These are phyloP conservation scores for Medicago lupulina DNA, from an alignment of 306 rosid genomes.

Conservation along the genomic window DNA sequence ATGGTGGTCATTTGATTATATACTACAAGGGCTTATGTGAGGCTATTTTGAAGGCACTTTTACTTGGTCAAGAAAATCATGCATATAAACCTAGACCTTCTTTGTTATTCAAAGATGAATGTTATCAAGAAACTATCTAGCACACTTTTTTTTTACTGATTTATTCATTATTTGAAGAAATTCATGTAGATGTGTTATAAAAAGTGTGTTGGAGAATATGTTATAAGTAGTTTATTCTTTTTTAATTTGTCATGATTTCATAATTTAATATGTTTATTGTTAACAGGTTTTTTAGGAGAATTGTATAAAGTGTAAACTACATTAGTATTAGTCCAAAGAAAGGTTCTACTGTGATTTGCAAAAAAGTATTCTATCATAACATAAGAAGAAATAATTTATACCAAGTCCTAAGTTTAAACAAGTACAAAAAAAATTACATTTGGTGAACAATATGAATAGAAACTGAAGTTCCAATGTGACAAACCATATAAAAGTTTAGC, in stretches of 20 bases:
- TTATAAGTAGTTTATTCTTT: not conserved
- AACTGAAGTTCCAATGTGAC: no score
- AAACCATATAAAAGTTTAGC: no score
- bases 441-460: no score
- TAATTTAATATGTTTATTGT: slow-evolving; percentile 16
- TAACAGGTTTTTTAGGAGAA: slow-evolving; percentile 15
- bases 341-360: no score
- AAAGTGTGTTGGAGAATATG: slow-evolving; percentile 12
- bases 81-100: slow-evolving; percentile 53
- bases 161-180: not conserved
- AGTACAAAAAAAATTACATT: no score
- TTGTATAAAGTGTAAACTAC: slow-evolving; percentile 32
- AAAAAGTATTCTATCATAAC: no score
- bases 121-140: not conserved
- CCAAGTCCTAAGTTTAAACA: no score
- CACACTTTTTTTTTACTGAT: not conserved
- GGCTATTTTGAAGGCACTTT: slow-evolving; percentile 76
- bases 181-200: not conserved
- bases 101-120: slow-evolving; percentile 36
- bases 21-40: slow-evolving; percentile 83
- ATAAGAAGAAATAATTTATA: no score
- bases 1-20: slow-evolving; percentile 89
- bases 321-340: slow-evolving; percentile 17
- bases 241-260: slow-evolving; percentile 28
- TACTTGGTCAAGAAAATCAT: slow-evolving; percentile 78